A percentile compares a stretch with the other conserved stretches of the same genome.
These are phyloP conservation scores for Beauveria bassiana DNA, from an alignment of 2,329 filamentous ascomycete genomes.

Conservation along the genomic window DNA sequence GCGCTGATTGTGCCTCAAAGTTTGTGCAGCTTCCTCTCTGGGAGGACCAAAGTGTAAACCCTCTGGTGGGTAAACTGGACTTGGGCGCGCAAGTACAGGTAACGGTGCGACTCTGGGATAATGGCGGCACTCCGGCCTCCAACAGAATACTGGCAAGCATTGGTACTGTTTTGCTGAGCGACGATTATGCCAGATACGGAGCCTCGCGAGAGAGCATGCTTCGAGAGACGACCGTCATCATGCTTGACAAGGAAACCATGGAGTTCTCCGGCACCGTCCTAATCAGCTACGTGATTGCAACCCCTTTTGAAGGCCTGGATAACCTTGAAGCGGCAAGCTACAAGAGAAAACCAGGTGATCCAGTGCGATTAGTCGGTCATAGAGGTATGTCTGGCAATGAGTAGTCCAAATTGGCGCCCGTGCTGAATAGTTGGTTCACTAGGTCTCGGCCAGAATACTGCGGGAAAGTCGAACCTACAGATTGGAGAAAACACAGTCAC, in stretches of 20 bases:
- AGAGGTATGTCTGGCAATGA: conserved; percentile 20
- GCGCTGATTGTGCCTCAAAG: background rate
- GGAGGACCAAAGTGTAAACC: conserved; percentile 17
- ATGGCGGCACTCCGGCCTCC: background rate
- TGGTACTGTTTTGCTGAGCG: conserved; percentile 21
- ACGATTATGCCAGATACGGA: conserved; percentile 19
- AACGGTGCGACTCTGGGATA: conserved; percentile 17
- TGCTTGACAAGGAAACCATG: conserved; percentile 23
- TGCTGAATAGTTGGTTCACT: background rate
- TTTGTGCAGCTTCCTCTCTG: conserved; percentile 19
- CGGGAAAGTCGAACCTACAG: background rate
- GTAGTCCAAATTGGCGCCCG: background rate
- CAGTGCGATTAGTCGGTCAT: conserved; percentile 23
- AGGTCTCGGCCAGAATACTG: conserved; percentile 10
- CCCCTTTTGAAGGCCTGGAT: conserved; percentile 15
- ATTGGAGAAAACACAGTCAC: conserved; percentile 8
- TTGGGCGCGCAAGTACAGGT: conserved; percentile 12
- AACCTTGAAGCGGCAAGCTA: background rate
- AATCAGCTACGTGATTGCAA: conserved; percentile 26
- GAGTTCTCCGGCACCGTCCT: conserved; percentile 24
- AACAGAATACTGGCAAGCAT: conserved; percentile 17
- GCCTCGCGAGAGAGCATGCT: conserved; percentile 24
- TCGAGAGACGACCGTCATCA: conserved; percentile 24
- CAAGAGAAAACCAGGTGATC: background rate
- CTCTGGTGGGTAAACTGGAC: conserved; percentile 17